These are phyloP conservation scores for Biscogniauxia mediterranea DNA, from an alignment of 2,329 filamentous ascomycete genomes.

Conservation along the genomic window DNA sequence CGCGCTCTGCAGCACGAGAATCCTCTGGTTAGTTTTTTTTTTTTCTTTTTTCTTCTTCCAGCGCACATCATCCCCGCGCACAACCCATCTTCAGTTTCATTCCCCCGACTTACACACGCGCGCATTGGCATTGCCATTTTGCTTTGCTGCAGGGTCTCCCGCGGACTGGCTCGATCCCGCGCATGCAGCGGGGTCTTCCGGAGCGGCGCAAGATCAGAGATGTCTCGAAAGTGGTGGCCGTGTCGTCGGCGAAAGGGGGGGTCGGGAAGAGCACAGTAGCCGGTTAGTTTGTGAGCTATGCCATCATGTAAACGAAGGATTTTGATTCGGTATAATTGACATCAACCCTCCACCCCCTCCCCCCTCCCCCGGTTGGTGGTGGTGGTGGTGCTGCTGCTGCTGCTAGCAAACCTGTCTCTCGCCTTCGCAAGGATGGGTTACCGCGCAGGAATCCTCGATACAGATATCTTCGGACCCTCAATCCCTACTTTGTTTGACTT, in stretches of 20 bases:
- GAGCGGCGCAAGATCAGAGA: constrained; percentile 76
- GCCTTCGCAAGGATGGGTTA: constrained; percentile 81
- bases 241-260: constrained; percentile 96
- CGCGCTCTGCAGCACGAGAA: constrained; percentile 73
- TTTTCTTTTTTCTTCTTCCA: too few species aligned
- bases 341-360: too few species aligned
- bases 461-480: constrained; percentile 94
- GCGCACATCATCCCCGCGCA: constrained; percentile 17
- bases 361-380: too few species aligned
- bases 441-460: constrained; percentile 84
- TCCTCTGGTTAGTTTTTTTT: constrained; percentile 70
- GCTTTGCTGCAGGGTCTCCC: constrained; percentile 70
- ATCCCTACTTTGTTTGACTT: constrained; percentile 88
- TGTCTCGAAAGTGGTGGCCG: constrained; percentile 90
- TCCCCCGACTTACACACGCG: too few species aligned
- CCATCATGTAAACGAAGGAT: too few species aligned
- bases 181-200: constrained; percentile 78
- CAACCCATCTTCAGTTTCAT: too few species aligned
- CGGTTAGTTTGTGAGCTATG: constrained; percentile 48
- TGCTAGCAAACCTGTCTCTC: constrained; percentile 73
- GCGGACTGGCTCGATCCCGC: constrained; percentile 69
- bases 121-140: too few species aligned
- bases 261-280: constrained; percentile 96
- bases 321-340: too few species aligned
- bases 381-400: too few species aligned